Evolutionary conservation across 441 rosid species (phyloP).

Genomic region (Gossypium schwendimanii): DNA sequence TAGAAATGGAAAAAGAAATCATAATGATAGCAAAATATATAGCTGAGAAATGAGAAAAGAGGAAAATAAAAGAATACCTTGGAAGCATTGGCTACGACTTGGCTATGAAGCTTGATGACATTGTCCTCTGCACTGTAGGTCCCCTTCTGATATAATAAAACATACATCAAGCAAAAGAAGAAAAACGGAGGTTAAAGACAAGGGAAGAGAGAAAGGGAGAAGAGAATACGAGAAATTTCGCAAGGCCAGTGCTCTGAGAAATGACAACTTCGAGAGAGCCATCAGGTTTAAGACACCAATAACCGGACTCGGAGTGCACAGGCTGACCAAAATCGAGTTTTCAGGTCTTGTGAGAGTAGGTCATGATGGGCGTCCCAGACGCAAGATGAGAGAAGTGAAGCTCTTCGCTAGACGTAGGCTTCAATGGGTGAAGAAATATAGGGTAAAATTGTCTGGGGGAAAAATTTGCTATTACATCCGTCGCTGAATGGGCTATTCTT

Average conservation of each 20-base stretch:
- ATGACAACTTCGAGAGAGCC: conserved; percentile 61
- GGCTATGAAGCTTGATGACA: too few relatives aligned
- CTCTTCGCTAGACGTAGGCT: conserved; percentile 37
- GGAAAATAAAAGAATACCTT: too few relatives aligned
- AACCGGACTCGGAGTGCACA: conserved; percentile 77
- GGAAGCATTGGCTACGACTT: too few relatives aligned
- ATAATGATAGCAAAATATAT: too few relatives aligned
- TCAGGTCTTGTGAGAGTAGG: conserved; percentile 67
- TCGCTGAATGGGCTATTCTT: too few relatives aligned
- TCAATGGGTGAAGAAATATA: too few relatives aligned
- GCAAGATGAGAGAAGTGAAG: conserved; percentile 53
- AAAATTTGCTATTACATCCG: too few relatives aligned
- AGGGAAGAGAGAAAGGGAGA: neutral
- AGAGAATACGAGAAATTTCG: conserved; percentile 52
- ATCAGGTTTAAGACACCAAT: conserved; percentile 63
- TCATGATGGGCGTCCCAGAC: conserved; percentile 48
- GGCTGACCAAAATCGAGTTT: conserved; percentile 52
- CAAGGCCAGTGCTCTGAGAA: conserved; percentile 71
- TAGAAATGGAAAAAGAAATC: too few relatives aligned
- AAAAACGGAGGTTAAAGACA: neutral
- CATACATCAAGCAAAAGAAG: neutral
- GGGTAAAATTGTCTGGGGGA: too few relatives aligned
- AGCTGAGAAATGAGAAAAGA: too few relatives aligned
- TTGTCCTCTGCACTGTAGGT: too few relatives aligned
- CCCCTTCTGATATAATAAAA: conserved; percentile 36